Conservation (phyloP, 2,329 filamentous ascomycete genomes). For the Gyromitra esculenta region DNA sequence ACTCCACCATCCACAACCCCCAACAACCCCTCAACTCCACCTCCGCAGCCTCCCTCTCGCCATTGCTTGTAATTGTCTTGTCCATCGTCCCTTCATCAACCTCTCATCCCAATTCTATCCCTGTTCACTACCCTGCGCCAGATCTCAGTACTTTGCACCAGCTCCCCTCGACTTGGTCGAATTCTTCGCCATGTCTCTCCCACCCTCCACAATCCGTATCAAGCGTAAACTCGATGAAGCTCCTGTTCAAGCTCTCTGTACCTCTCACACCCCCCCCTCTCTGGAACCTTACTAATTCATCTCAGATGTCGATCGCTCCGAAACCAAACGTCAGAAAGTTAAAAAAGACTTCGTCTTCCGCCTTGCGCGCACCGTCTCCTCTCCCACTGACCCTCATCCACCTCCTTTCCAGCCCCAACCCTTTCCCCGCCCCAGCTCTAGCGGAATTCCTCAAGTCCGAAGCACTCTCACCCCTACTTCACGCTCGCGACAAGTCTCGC, state of each 20-base stretch:
- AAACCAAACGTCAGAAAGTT: conserved; percentile 48
- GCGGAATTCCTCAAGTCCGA: conserved; percentile 45
- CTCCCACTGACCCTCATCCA: conserved; percentile 49
- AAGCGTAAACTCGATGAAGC: conserved; percentile 57
- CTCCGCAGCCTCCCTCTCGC: not conserved
- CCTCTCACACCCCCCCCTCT: not conserved
- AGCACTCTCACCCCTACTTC: conserved; percentile 43
- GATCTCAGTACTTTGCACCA: not conserved
- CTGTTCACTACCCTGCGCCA: not conserved
- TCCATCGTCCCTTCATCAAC: not conserved
- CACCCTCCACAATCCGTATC: conserved; percentile 57
- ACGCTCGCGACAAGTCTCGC: conserved; percentile 40
- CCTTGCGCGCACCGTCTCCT: conserved; percentile 50
- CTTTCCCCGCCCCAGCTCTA: conserved; percentile 20
- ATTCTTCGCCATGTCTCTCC: conserved; percentile 52
- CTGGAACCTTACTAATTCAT: conserved; percentile 14
- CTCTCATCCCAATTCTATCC: not conserved
- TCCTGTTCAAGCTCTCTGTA: conserved; percentile 57
- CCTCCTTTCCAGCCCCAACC: conserved; percentile 49
- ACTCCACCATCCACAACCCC: not conserved
- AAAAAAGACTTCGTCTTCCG: conserved; percentile 51
- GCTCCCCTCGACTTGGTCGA: not conserved
- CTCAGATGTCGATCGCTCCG: conserved; percentile 46
- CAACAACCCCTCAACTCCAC: not conserved
- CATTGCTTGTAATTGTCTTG: not conserved